phyloP scores from a whole-genome alignment of 257 asterid genomes.

The Solanum gracilifrons region DNA sequence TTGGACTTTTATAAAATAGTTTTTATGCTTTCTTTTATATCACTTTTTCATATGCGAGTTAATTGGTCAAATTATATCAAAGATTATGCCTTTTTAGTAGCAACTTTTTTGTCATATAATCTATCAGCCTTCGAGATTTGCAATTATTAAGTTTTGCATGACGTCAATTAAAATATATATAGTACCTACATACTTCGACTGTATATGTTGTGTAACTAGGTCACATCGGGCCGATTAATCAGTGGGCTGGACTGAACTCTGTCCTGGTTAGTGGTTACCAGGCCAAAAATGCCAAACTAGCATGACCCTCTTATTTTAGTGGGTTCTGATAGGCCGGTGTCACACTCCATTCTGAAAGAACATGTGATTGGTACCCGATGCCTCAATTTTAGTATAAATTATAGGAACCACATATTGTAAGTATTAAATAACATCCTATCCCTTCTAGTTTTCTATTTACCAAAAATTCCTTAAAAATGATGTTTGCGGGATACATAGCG shows the following conservation, averaged over 20 bases:
- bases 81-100: neutral
- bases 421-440: no score
- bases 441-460: no score
- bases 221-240: neutral
- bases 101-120: neutral
- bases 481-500: no score
- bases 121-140: neutral
- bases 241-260: neutral
- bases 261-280: neutral
- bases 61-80: no score
- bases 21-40: no score
- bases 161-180: no score
- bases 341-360: neutral
- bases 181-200: no score
- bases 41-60: neutral
- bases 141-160: no score
- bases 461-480: no score
- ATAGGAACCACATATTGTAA: no score
- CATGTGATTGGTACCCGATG: neutral
- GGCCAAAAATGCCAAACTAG: neutral
- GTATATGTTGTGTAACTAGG: neutral
- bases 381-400: neutral
- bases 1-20: no score
- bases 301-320: neutral
- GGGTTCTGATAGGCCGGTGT: neutral